Evolutionary conservation across 2,329 filamentous ascomycete species (phyloP).

Genomic region (Bipolaris sorokiniana): DNA sequence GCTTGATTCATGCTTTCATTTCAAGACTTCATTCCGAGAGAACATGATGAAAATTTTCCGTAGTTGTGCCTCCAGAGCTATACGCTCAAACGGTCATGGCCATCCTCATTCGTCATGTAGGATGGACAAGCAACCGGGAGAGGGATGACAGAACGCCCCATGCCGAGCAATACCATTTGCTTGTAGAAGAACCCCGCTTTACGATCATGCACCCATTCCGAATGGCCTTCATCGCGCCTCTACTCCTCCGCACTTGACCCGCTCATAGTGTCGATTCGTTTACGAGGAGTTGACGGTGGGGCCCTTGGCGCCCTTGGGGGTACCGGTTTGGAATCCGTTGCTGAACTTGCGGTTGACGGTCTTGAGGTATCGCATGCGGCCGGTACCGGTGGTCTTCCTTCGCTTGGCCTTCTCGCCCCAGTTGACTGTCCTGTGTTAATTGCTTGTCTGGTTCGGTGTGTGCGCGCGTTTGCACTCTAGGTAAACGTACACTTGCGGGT

Average conservation of each 20-base stretch:
- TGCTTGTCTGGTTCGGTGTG: slow-evolving; percentile 12
- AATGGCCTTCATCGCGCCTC: slow-evolving; percentile 35
- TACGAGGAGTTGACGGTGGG: slow-evolving; percentile 48
- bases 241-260: slow-evolving; percentile 25
- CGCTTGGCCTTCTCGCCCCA: slow-evolving; percentile 99
- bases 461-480: slow-evolving; percentile 13
- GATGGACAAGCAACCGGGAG: slow-evolving; percentile 43
- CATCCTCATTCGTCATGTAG: slow-evolving; percentile 40
- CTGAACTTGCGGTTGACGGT: slow-evolving; percentile 89
- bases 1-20: slow-evolving; percentile 41
- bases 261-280: slow-evolving; percentile 18
- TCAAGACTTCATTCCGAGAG: slow-evolving; percentile 37
- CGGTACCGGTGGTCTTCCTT: slow-evolving; percentile 98
- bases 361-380: slow-evolving; percentile 95
- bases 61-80: slow-evolving; percentile 47
- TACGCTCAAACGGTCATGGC: slow-evolving; percentile 34
- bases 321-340: slow-evolving; percentile 95
- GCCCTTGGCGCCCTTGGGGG: slow-evolving; percentile 82
- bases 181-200: slow-evolving; percentile 41
- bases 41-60: slow-evolving; percentile 49
- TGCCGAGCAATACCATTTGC: slow-evolving; percentile 48
- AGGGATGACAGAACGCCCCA: slow-evolving; percentile 48
- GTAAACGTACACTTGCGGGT: slow-evolving; percentile 93
- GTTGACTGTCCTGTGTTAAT: slow-evolving; percentile 73
- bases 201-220: slow-evolving; percentile 39